phyloP scores from a whole-genome alignment of 2,329 filamentous ascomycete genomes.

The Ophiostoma quercus region DNA sequence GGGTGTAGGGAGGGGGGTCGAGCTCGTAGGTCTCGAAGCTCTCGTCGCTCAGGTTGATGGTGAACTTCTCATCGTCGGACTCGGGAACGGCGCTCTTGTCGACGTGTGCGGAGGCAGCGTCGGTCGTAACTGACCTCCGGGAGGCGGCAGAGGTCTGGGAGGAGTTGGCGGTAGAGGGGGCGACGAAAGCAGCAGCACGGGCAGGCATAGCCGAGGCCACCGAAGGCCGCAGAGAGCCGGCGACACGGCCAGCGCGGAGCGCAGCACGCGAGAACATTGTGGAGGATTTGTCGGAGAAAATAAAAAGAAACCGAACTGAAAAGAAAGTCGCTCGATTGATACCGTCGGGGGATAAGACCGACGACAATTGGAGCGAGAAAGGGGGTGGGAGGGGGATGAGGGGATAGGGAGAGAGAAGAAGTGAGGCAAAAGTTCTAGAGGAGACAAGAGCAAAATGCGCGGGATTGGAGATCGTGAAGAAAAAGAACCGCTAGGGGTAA shows the following conservation, averaged over 20 bases:
- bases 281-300: constrained; percentile 16
- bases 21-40: constrained; percentile 99
- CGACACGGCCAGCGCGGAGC: constrained; percentile 51
- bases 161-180: constrained; percentile 13
- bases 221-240: constrained; percentile 17
- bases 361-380: constrained; percentile 8
- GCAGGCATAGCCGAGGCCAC: constrained; percentile 33
- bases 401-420: not conserved
- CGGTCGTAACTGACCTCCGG: constrained; percentile 81
- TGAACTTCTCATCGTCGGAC: constrained; percentile 92
- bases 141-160: constrained; percentile 37
- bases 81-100: constrained; percentile 66
- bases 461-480: constrained; percentile 17
- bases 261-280: constrained; percentile 68
- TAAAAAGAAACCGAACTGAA: not conserved
- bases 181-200: constrained; percentile 18
- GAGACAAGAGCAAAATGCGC: constrained; percentile 13
- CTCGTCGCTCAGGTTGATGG: constrained; percentile 90
- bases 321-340: constrained; percentile 17
- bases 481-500: constrained; percentile 19
- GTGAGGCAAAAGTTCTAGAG: constrained; percentile 17
- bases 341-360: not conserved
- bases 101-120: constrained; percentile 86
- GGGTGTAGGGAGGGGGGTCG: constrained; percentile 87
- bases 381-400: constrained; percentile 1